Conservation (phyloP, 2,329 filamentous ascomycete genomes). For the Torrubiella hemipterigena region DNA sequence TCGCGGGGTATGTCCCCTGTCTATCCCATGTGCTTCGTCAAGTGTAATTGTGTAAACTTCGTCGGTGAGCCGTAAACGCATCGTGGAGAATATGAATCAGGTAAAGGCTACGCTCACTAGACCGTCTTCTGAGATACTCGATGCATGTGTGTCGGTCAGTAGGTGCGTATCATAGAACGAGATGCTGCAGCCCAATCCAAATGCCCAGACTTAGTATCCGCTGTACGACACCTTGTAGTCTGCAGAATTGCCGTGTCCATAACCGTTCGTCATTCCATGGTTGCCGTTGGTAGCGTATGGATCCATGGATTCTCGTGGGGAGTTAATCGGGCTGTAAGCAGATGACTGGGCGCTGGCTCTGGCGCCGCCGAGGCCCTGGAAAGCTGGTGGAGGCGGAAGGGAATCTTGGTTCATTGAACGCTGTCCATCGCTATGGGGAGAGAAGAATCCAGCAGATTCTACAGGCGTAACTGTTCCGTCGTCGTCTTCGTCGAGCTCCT, state of each 20-base stretch:
- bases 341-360: conserved; percentile 58
- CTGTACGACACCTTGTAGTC: conserved; percentile 26
- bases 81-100: no score
- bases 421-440: conserved; percentile 33
- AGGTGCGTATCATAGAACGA: no score
- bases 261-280: conserved; percentile 24
- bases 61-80: no score
- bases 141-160: no score
- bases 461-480: conserved; percentile 54
- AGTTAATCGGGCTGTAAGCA: conserved; percentile 61
- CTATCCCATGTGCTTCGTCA: no score
- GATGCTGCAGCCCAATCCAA: no score
- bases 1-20: no score
- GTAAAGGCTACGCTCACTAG: no score
- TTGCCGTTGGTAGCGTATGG: conserved; percentile 23
- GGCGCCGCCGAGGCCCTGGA: conserved; percentile 43
- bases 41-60: no score
- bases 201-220: conserved; percentile 21
- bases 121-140: no score
- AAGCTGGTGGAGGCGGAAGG: conserved; percentile 39
- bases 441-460: conserved; percentile 60
- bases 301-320: conserved; percentile 47
- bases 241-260: conserved; percentile 18
- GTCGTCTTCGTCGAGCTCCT: conserved; percentile 68
- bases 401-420: conserved; percentile 21